Evolutionary conservation across 768 basidiomycete genomes (phyloP).

Genomic region (Suillus americanus): DNA sequence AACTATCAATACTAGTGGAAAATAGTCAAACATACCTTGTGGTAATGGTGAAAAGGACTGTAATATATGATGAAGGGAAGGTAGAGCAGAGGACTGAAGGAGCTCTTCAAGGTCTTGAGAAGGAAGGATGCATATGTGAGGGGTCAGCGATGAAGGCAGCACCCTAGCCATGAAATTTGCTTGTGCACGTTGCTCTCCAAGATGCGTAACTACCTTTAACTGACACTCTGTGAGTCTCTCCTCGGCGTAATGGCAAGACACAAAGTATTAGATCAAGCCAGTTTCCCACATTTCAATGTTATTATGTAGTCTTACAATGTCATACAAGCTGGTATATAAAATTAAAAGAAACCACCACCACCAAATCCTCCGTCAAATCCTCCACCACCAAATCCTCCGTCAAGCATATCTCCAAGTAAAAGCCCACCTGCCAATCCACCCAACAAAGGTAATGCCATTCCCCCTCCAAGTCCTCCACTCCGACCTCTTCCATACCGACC

Average conservation of each 20-base stretch:
- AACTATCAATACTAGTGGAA: conserved; percentile 3
- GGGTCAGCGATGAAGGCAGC: conserved; percentile 75
- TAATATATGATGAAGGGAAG: conserved; percentile 69
- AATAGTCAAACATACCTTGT: conserved; percentile 52
- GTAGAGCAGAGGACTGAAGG: conserved; percentile 57
- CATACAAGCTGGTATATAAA: not conserved
- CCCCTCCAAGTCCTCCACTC: conserved; percentile 21
- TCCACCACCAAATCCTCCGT: conserved; percentile 35
- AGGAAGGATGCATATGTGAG: conserved; percentile 73
- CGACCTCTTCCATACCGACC: not conserved
- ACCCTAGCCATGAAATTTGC: conserved; percentile 42
- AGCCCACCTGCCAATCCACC: conserved; percentile 52
- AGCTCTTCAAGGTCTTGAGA: conserved; percentile 70
- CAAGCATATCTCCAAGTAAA: conserved; percentile 45
- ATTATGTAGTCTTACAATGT: not conserved
- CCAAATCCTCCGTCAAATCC: conserved; percentile 19
- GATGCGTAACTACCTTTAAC: not conserved
- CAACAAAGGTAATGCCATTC: conserved; percentile 40
- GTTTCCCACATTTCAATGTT: conserved; percentile 3
- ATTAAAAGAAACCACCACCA: conserved; percentile 20
- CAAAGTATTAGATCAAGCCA: not conserved
- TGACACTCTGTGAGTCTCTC: not conserved
- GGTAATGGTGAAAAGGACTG: conserved; percentile 86
- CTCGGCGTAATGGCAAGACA: not conserved
- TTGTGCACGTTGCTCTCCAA: not conserved